phyloP scores from a whole-genome alignment of 257 asterid genomes.

The Solanum okadae region DNA sequence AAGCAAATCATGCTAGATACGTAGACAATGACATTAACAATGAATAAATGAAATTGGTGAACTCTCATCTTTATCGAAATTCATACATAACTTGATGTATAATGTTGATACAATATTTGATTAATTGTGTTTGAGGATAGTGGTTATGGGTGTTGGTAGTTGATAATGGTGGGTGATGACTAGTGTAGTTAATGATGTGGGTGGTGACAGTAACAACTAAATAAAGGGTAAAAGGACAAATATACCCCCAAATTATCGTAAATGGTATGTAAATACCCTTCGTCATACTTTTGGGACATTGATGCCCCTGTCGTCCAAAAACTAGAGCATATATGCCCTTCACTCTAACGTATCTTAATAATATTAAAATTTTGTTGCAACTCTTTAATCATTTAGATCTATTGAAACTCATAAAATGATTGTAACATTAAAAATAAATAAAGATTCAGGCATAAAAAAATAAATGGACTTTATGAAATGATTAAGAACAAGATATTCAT shows the following conservation, averaged over 20 bases:
- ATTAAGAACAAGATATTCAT: background rate
- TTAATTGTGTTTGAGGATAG: background rate
- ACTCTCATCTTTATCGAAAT: background rate
- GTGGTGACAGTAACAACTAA: background rate
- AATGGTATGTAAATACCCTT: too few relatives aligned
- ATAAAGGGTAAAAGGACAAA: too few relatives aligned
- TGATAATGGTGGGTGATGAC: background rate
- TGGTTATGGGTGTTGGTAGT: background rate
- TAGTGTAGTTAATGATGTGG: background rate
- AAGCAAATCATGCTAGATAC: background rate
- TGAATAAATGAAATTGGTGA: background rate
- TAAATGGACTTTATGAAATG: background rate
- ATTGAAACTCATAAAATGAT: too few relatives aligned
- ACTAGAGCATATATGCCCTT: too few relatives aligned
- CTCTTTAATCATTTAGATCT: background rate
- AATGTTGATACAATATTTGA: background rate
- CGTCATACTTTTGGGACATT: too few relatives aligned
- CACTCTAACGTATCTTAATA: too few relatives aligned
- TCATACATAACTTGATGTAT: background rate
- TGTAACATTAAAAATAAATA: background rate
- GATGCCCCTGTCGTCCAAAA: fast-evolving
- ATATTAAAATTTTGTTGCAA: too few relatives aligned
- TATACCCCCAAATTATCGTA: too few relatives aligned
- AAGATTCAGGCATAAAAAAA: background rate
- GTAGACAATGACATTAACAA: too few relatives aligned